These are phyloP conservation scores for Oryza rufipogon DNA, from an alignment of 176 grass and related monocot genomes.

Conservation along the genomic window DNA sequence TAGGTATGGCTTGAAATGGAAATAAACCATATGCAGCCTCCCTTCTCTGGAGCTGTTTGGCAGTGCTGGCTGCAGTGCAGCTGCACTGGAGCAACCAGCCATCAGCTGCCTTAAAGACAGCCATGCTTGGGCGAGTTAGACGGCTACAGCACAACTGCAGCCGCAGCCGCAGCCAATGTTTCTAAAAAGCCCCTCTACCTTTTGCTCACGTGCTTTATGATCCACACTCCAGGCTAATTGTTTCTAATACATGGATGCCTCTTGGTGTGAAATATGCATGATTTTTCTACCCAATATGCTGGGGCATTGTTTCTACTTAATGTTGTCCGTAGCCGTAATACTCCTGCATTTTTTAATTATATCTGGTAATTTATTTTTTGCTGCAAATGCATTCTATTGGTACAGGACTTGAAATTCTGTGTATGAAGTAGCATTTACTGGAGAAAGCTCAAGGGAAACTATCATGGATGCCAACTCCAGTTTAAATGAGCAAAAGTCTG, in stretches of 20 bases:
- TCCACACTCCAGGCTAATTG: background rate
- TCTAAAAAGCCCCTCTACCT: background rate
- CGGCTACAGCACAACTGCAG: too few species aligned
- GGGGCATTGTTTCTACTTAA: background rate
- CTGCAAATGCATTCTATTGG: constrained; percentile 4
- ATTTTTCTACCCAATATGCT: background rate
- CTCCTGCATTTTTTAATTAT: background rate
- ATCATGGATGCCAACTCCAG: constrained; percentile 52
- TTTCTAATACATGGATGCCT: background rate
- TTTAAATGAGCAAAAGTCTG: constrained; percentile 64
- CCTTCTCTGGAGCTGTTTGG: too few species aligned
- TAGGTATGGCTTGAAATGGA: background rate
- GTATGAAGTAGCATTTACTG: constrained; percentile 13
- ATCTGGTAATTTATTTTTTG: constrained; percentile 26
- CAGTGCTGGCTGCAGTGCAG: too few species aligned
- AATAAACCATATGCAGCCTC: background rate
- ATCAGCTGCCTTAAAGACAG: too few species aligned
- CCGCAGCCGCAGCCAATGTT: too few species aligned
- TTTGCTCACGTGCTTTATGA: constrained; percentile 1
- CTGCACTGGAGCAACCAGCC: too few species aligned
- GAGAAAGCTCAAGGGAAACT: constrained; percentile 22
- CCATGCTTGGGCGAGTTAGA: too few species aligned
- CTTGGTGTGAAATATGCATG: background rate
- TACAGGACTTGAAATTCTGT: background rate
- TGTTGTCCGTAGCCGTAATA: background rate